Evolutionary conservation across 139 green algal genomes (phyloP).

Genomic region (Picochlorum sp.): DNA sequence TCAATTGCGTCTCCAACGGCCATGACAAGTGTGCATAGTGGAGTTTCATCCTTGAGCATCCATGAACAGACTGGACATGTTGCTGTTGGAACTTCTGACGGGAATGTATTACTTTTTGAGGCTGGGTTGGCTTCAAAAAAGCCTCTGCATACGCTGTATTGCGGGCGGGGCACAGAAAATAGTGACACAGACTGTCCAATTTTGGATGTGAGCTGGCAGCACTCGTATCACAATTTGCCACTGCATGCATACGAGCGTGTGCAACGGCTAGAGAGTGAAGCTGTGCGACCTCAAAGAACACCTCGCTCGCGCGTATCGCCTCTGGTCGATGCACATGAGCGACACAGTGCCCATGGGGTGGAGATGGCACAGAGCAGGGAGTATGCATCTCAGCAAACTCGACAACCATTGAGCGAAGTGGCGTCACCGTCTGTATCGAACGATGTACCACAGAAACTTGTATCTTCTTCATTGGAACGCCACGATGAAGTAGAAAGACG

Average conservation of each 20-base stretch:
- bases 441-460: too few relatives aligned
- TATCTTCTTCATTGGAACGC: too few relatives aligned
- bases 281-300: too few relatives aligned
- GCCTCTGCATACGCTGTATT: conserved; percentile 6
- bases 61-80: conserved; percentile 17
- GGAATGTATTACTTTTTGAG: conserved; percentile 21
- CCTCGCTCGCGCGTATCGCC: too few relatives aligned
- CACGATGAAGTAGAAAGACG: background rate
- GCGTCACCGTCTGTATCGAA: too few relatives aligned
- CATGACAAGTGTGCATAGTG: background rate
- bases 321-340: too few relatives aligned
- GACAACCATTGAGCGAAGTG: too few relatives aligned
- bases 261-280: background rate
- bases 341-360: too few relatives aligned
- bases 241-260: background rate
- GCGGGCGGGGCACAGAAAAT: background rate
- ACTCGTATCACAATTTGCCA: conserved; percentile 10
- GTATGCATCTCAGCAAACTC: too few relatives aligned
- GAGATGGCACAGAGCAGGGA: too few relatives aligned
- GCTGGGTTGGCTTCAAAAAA: conserved; percentile 4
- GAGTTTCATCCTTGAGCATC: conserved; percentile 10
- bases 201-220: conserved; percentile 28
- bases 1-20: background rate
- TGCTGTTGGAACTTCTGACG: conserved; percentile 20
- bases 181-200: conserved; percentile 1